Percentiles rank a stretch among this genome's conserved stretches.
These are phyloP conservation scores for Lodderomyces metapsilosis DNA, from an alignment of 1,139 yeast species.

Conservation along the genomic window DNA sequence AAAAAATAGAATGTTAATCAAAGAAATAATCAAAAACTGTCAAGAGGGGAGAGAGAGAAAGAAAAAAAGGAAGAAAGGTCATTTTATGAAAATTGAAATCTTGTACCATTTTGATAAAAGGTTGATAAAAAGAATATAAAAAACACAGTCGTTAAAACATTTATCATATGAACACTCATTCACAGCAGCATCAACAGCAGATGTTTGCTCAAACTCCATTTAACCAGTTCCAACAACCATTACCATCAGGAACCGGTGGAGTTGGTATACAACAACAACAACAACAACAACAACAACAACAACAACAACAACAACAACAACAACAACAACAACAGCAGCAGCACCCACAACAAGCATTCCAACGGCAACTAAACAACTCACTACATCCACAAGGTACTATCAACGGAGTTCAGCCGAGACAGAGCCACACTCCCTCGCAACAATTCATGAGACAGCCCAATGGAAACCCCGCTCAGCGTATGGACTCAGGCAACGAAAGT, in stretches of 20 bases:
- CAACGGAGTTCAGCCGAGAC: not conserved
- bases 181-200: conserved; percentile 11
- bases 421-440: not conserved
- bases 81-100: not conserved
- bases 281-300: conserved; percentile 3
- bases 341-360: conserved; percentile 4
- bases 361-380: not conserved
- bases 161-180: not conserved
- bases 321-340: conserved; percentile 11
- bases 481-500: not conserved
- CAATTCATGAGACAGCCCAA: not conserved
- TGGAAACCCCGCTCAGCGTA: not conserved
- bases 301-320: conserved; percentile 5
- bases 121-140: not conserved
- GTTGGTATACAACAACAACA: conserved; percentile 6
- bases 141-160: not conserved
- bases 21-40: too few relatives aligned
- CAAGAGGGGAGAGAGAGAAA: too few relatives aligned
- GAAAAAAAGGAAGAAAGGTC: not conserved
- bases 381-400: not conserved
- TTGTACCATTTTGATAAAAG: not conserved
- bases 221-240: conserved; percentile 12
- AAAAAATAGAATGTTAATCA: too few relatives aligned
- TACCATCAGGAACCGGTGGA: conserved; percentile 4
- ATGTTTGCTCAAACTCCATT: conserved; percentile 14